Conservation (phyloP, 1,284 basidiomycete species). For the Afroboletus lepidellus region DNA sequence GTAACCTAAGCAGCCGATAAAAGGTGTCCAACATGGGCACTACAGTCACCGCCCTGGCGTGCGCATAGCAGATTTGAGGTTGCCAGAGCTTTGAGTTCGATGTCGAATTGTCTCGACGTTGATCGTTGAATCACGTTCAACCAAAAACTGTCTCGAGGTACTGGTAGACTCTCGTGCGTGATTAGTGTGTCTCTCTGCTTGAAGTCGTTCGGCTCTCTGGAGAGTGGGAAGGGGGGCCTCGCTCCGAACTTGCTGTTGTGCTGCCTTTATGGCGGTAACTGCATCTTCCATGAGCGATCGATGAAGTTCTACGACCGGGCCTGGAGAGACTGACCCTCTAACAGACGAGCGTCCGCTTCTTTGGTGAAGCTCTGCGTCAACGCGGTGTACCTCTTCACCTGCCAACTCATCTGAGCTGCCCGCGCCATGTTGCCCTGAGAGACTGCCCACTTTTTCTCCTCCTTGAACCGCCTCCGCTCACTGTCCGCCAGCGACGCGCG, state of each 20-base stretch:
- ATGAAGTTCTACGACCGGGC: not conserved
- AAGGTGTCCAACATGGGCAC: not conserved
- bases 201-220: constrained; percentile 27
- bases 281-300: constrained; percentile 10
- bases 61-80: constrained; percentile 36
- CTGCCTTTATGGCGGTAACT: constrained; percentile 31
- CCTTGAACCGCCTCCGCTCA: constrained; percentile 75
- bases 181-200: constrained; percentile 30
- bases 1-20: constrained; percentile 5
- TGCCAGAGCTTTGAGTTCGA: constrained; percentile 31
- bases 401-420: constrained; percentile 75
- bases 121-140: constrained; percentile 30
- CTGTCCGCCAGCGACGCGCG: constrained; percentile 77
- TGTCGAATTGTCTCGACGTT: constrained; percentile 28
- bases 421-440: constrained; percentile 71
- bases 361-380: constrained; percentile 76
- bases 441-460: constrained; percentile 80
- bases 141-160: constrained; percentile 29
- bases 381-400: constrained; percentile 73
- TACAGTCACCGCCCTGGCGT: constrained; percentile 23
- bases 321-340: constrained; percentile 51
- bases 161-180: constrained; percentile 24
- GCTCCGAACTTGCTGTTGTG: constrained; percentile 19
- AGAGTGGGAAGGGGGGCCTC: constrained; percentile 16
- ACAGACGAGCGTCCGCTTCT: constrained; percentile 70